Evolutionary conservation across 306 rosid species (phyloP), one percentile per base, ranked within the genome.

Genomic region (Glycine soja): DNA sequence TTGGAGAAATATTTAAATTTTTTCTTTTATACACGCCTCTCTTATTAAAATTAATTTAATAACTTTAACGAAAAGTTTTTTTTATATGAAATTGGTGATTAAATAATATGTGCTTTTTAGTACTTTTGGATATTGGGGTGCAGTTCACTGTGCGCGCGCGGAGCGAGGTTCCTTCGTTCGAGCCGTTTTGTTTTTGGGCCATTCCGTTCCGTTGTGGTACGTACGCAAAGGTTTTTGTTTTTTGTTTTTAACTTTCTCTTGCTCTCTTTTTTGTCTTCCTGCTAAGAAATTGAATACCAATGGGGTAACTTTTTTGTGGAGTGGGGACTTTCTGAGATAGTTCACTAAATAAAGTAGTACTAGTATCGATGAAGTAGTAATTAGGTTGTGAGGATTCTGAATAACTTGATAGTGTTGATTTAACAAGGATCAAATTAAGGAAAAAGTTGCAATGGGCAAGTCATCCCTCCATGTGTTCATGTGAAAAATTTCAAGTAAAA

Each of bases 31-130:
- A 34, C 38, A 40, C 50, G 11, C 52, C 30, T 24, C 13, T 10
- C 52, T 47, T 13, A 51, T 51, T 51, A 51, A 54, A 54, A n/a
- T 54, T 18, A 57, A 57, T 57, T 16, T 57, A 53, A 53, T 59
- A 19, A 10, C 2, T 8, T 38, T 13, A 65, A 65, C 8, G 6
- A 65, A 65, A 65, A 34, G 3, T 5, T 13, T 9, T 59, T 30
- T 10, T 8, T 2, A 10, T 70, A 9, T 70, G 58, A 47, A 47
- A 10, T 5, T 50, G 38, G 45, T 10, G 14, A 45, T 48, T 70
- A 69, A 19, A 19, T 48, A 48, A 42, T 42, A 42, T 42, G 46
- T 42, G 46, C 8, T 8, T 72, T 72, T 72, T 72, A 8, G 75
- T 48, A 51, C n/a, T 72, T 72, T 30, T 7, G 24, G 30, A 18